These are phyloP conservation scores for Aureobasidium mangrovei DNA, from an alignment of 2,329 filamentous ascomycete genomes.

Conservation along the genomic window DNA sequence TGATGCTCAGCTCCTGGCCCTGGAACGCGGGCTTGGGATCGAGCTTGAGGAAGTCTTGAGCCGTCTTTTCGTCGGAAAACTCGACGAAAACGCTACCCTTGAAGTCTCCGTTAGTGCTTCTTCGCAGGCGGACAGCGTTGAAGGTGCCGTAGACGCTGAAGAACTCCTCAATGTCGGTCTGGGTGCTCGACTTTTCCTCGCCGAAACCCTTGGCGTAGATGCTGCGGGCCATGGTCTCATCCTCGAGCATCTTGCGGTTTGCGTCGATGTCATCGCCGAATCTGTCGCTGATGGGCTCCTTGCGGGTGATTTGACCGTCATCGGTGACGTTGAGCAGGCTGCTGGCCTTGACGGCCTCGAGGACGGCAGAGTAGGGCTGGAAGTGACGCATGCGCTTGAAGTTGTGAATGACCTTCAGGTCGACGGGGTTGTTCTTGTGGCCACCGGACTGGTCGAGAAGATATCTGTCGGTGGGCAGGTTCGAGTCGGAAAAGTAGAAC, in stretches of 20 bases:
- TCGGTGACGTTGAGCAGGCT: slow-evolving; percentile 64
- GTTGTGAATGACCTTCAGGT: slow-evolving; percentile 65
- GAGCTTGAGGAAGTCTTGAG: slow-evolving; percentile 69
- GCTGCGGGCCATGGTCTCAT: slow-evolving; percentile 61
- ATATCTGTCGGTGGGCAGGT: slow-evolving; percentile 81
- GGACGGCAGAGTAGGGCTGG: slow-evolving; percentile 74
- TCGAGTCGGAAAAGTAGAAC: slow-evolving; percentile 91
- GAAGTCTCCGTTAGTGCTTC: slow-evolving; percentile 63
- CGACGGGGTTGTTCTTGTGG: slow-evolving; percentile 69
- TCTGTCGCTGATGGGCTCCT: slow-evolving; percentile 52
- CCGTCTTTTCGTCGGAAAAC: slow-evolving; percentile 69
- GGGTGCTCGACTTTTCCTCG: slow-evolving; percentile 69
- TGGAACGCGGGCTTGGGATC: slow-evolving; percentile 81
- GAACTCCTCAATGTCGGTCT: slow-evolving; percentile 91
- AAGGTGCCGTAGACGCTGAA: slow-evolving; percentile 73
- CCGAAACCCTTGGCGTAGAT: slow-evolving; percentile 95
- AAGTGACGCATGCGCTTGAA: slow-evolving; percentile 98
- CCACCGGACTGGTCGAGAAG: slow-evolving; percentile 72
- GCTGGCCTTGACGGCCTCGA: slow-evolving; percentile 74
- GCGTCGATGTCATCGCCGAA: slow-evolving; percentile 44
- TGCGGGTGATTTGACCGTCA: slow-evolving; percentile 67
- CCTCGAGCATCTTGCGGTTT: slow-evolving; percentile 47
- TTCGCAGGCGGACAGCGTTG: slow-evolving; percentile 79
- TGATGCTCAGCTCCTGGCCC: slow-evolving; percentile 61
- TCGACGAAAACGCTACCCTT: slow-evolving; percentile 97